These are phyloP conservation scores for Cyphellophora europaea DNA, from an alignment of 2,329 filamentous ascomycete genomes.

Conservation along the genomic window DNA sequence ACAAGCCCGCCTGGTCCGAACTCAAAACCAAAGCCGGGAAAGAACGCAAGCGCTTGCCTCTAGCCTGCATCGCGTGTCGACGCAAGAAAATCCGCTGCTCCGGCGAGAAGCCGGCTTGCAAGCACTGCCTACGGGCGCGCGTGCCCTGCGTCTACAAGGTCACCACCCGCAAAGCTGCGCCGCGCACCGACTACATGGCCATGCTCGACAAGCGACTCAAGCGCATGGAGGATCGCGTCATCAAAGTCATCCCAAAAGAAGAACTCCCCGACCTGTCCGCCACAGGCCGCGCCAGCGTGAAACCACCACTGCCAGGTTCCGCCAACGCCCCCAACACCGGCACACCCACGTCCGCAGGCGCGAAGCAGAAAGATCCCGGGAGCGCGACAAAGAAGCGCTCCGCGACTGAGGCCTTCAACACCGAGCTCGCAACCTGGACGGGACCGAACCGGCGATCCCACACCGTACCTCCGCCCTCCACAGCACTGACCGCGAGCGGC, in stretches of 20 bases:
- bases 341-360: slow-evolving; percentile 3
- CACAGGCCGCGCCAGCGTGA: slow-evolving; percentile 74
- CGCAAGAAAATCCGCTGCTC: slow-evolving; percentile 98
- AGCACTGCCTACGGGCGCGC: slow-evolving; percentile 84
- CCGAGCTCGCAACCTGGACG: slow-evolving; percentile 69
- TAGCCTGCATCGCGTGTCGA: slow-evolving; percentile 91
- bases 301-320: slow-evolving; percentile 58
- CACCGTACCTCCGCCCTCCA: slow-evolving; percentile 19
- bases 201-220: slow-evolving; percentile 95
- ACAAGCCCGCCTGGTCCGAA: slow-evolving; percentile 65
- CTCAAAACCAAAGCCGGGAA: slow-evolving; percentile 89
- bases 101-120: slow-evolving; percentile 94
- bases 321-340: slow-evolving; percentile 41
- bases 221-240: slow-evolving; percentile 94
- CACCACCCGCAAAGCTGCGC: slow-evolving; percentile 85
- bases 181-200: slow-evolving; percentile 95
- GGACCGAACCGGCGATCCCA: slow-evolving; percentile 18
- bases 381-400: slow-evolving; percentile 61
- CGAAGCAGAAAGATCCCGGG: background rate
- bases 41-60: slow-evolving; percentile 81
- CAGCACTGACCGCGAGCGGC: slow-evolving; percentile 37
- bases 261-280: slow-evolving; percentile 60
- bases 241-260: slow-evolving; percentile 85
- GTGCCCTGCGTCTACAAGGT: slow-evolving; percentile 98
- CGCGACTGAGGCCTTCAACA: slow-evolving; percentile 78